Evolutionary conservation across 1,284 basidiomycete species (phyloP).

Genomic region (Cystobasidium slooffiae): DNA sequence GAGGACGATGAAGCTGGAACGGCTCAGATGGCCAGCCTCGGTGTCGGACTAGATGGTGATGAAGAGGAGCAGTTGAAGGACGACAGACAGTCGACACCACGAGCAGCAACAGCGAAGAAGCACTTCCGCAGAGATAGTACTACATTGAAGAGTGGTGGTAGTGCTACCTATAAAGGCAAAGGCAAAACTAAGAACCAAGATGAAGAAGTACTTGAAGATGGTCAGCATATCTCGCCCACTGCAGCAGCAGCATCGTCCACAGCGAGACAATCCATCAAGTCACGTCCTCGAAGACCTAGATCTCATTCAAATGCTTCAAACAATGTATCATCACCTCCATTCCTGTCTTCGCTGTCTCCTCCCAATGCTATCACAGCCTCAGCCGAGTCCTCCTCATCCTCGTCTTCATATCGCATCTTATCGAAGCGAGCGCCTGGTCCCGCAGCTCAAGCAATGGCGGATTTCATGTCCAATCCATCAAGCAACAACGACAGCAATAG

Average conservation of each 20-base stretch:
- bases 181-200: conserved; percentile 16
- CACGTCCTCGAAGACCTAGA: conserved; percentile 10
- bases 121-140: not conserved
- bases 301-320: conserved; percentile 25
- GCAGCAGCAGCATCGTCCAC: not conserved
- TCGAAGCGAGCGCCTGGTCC: conserved; percentile 28
- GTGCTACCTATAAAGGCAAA: conserved; percentile 8
- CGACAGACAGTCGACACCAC: conserved; percentile 14
- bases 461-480: conserved; percentile 9
- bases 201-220: not conserved
- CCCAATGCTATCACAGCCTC: conserved; percentile 1
- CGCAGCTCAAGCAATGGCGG: conserved; percentile 30
- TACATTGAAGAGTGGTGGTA: not conserved
- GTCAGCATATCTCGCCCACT: not conserved
- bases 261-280: not conserved
- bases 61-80: not conserved
- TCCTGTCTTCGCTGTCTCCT: not conserved
- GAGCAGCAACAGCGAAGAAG: conserved; percentile 17
- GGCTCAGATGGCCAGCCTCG: not conserved
- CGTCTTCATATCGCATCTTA: not conserved
- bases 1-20: conserved; percentile 16
- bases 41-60: not conserved
- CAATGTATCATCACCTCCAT: not conserved
- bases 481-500: not conserved
- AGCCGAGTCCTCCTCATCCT: conserved; percentile 16